These are phyloP conservation scores for Saprolegnia diclina DNA, from an alignment of 352 stramenopile genomes.

Conservation along the genomic window DNA sequence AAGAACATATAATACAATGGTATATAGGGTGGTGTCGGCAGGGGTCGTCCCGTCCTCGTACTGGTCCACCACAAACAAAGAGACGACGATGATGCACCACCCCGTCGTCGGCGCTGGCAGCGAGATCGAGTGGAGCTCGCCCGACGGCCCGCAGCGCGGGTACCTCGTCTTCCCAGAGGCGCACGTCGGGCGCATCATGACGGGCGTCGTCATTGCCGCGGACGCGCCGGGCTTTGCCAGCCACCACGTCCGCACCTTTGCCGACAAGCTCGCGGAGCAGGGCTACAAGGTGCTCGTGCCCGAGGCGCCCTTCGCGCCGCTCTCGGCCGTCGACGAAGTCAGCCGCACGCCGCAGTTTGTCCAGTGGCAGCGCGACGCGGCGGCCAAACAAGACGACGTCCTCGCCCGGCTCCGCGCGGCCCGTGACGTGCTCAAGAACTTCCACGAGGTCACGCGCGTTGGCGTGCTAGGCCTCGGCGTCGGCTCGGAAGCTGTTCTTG, in stretches of 20 bases:
- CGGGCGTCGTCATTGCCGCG: constrained; percentile 59
- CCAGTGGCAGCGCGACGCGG: constrained; percentile 21
- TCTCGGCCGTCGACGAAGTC: constrained; percentile 27
- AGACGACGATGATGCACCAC: background rate
- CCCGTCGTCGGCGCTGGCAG: constrained; percentile 12
- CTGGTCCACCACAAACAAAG: background rate
- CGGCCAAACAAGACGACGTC: constrained; percentile 27
- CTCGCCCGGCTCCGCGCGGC: constrained; percentile 41
- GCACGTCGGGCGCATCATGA: constrained; percentile 81
- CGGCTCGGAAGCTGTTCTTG: constrained; percentile 64
- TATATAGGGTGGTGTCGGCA: no score
- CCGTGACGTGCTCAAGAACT: constrained; percentile 51
- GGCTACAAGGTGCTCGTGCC: constrained; percentile 83
- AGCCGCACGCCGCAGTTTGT: constrained; percentile 7
- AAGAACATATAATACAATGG: no score
- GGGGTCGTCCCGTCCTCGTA: no score
- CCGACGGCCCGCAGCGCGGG: constrained; percentile 28
- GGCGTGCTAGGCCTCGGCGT: constrained; percentile 56
- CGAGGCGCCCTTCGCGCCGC: constrained; percentile 35
- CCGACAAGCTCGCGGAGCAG: constrained; percentile 82
- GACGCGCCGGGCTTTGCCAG: constrained; percentile 34
- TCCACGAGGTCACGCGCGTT: constrained; percentile 70
- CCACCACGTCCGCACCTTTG: constrained; percentile 49
- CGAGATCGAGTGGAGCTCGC: constrained; percentile 8
- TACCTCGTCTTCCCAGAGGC: constrained; percentile 67